Evolutionary conservation across 2,329 filamentous ascomycete species (phyloP).

Genomic region (Penicillium nordicum): DNA sequence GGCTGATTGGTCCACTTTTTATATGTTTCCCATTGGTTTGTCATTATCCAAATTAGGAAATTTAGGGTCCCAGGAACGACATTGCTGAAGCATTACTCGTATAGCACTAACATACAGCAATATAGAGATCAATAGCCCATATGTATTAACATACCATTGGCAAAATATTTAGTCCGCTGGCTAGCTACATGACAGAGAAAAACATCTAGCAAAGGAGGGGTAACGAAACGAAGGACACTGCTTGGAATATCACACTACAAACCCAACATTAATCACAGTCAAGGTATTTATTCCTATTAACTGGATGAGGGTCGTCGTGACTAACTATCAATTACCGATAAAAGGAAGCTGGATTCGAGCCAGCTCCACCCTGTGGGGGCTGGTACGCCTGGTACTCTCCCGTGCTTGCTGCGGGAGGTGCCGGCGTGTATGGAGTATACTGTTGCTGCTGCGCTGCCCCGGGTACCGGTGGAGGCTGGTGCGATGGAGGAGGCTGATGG

Average conservation of each 20-base stretch:
- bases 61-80: not conserved
- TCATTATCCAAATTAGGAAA: not conserved
- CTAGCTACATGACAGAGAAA: slow-evolving; percentile 15
- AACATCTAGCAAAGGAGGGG: slow-evolving; percentile 3
- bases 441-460: slow-evolving; percentile 30
- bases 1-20: not conserved
- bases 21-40: not conserved
- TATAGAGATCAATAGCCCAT: not conserved
- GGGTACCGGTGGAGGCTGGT: slow-evolving; percentile 37
- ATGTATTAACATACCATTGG: slow-evolving; percentile 18
- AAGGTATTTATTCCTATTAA: not conserved
- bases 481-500: slow-evolving; percentile 32
- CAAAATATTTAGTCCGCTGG: slow-evolving; percentile 8
- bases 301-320: not conserved
- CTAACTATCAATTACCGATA: slow-evolving; percentile 31
- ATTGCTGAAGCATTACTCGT: too few species aligned
- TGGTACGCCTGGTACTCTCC: slow-evolving; percentile 39
- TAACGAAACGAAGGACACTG: not conserved
- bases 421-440: slow-evolving; percentile 32
- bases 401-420: slow-evolving; percentile 21
- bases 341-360: slow-evolving; percentile 39
- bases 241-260: not conserved
- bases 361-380: slow-evolving; percentile 29
- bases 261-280: not conserved
- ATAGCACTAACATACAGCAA: not conserved